Conservation (phyloP, 805 yeast genomes). For the Wickerhamiella bombiphila region DNA sequence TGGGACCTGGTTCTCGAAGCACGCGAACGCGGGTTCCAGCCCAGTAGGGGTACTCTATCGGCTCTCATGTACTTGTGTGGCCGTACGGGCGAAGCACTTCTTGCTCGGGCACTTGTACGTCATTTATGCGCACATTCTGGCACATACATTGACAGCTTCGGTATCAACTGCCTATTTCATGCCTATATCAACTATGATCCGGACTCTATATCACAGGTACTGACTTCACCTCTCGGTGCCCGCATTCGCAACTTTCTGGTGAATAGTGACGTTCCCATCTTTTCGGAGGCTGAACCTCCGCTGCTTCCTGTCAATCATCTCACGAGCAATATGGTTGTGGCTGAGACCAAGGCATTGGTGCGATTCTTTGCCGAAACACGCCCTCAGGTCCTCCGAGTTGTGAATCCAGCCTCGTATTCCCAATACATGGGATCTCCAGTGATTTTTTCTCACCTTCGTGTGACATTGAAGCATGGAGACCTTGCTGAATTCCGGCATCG, state of each 20-base stretch:
- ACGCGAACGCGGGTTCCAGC: slow-evolving; percentile 26
- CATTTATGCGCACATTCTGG: slow-evolving; percentile 18
- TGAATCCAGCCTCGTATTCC: slow-evolving; percentile 27
- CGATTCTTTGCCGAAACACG: slow-evolving; percentile 32
- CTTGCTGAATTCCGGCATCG: slow-evolving; percentile 26
- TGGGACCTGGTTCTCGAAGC: slow-evolving; percentile 69
- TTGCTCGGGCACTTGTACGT: slow-evolving; percentile 43
- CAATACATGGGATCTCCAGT: slow-evolving; percentile 6
- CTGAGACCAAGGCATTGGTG: slow-evolving; percentile 73
- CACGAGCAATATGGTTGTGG: slow-evolving; percentile 31
- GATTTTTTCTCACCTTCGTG: slow-evolving; percentile 32
- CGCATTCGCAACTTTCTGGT: slow-evolving; percentile 18
- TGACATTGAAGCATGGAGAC: slow-evolving; percentile 27
- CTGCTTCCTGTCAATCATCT: slow-evolving; percentile 47
- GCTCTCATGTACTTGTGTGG: slow-evolving; percentile 66
- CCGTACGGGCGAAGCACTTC: slow-evolving; percentile 58
- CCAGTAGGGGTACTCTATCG: slow-evolving; percentile 36
- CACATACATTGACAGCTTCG: slow-evolving; percentile 20
- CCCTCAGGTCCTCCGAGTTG: slow-evolving; percentile 30
- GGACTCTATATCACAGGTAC: slow-evolving; percentile 17
- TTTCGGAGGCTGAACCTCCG: slow-evolving; percentile 34
- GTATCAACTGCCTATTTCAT: slow-evolving; percentile 21
- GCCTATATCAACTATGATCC: slow-evolving; percentile 23
- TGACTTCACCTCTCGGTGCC: slow-evolving; percentile 19
- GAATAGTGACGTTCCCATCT: slow-evolving; percentile 8